Conservation (phyloP, 306 rosid genomes). For the Begonia loranthoides region DNA sequence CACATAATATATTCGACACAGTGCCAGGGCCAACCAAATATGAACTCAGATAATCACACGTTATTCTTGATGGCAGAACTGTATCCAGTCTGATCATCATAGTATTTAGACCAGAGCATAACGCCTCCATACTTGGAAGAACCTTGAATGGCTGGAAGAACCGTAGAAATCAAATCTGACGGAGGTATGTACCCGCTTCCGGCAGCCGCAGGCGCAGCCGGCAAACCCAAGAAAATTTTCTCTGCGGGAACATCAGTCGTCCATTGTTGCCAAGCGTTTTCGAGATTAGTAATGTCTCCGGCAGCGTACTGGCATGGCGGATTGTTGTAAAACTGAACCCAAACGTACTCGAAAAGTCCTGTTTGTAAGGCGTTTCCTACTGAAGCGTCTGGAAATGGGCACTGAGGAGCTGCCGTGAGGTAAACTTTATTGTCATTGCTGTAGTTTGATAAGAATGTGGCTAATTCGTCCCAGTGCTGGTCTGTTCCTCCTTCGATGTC, state of each 20-base stretch:
- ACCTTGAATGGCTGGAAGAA: conserved; percentile 41
- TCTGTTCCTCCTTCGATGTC: conserved; percentile 51
- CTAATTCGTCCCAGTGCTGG: conserved; percentile 40
- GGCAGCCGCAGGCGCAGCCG: conserved; percentile 38
- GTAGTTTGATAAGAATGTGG: conserved; percentile 25
- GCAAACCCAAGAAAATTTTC: conserved; percentile 49
- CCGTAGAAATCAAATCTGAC: conserved; percentile 25
- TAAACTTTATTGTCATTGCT: conserved; percentile 30
- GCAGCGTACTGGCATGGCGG: conserved; percentile 36
- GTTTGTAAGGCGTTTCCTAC: conserved; percentile 38
- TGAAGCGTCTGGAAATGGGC: conserved; percentile 49
- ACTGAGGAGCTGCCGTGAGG: conserved; percentile 45
- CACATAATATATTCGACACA: no score
- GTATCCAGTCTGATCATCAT: conserved; percentile 37
- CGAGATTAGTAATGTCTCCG: conserved; percentile 22
- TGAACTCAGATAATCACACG: conserved; percentile 19
- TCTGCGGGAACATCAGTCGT: conserved; percentile 16
- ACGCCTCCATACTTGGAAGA: conserved; percentile 61
- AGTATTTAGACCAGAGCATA: conserved; percentile 59
- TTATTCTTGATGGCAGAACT: conserved; percentile 24
- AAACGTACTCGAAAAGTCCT: conserved; percentile 44
- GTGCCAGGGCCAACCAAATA: no score
- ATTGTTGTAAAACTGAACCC: conserved; percentile 60
- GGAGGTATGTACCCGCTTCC: conserved; percentile 58
- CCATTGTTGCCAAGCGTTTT: conserved; percentile 46